Percentiles rank a stretch among this genome's conserved stretches.
These are phyloP conservation scores for Naganishia kalamii DNA, from an alignment of 768 basidiomycete species.

Conservation along the genomic window DNA sequence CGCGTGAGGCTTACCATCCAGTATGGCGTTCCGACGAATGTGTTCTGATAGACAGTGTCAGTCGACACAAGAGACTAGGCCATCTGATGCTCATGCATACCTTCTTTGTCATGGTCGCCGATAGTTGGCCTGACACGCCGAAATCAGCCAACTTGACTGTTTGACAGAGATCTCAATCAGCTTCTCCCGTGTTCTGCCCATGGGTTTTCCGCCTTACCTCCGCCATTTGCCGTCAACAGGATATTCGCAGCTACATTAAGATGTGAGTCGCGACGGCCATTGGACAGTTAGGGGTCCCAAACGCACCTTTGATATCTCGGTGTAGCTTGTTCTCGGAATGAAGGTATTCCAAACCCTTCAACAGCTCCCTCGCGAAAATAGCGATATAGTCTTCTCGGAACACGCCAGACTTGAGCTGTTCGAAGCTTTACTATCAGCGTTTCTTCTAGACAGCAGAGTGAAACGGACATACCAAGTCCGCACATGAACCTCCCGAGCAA, in stretches of 20 bases:
- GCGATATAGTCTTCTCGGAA: slow-evolving; percentile 99
- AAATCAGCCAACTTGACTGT: slow-evolving; percentile 94
- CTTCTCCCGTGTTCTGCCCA: neutral
- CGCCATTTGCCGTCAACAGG: slow-evolving; percentile 79
- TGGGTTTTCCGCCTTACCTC: slow-evolving; percentile 45
- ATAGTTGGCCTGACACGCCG: slow-evolving; percentile 91
- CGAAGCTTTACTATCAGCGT: neutral
- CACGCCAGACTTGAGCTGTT: slow-evolving; percentile 96
- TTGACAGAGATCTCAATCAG: neutral
- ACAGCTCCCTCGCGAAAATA: slow-evolving; percentile 85
- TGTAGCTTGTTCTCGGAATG: slow-evolving; percentile 95
- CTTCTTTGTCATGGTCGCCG: slow-evolving; percentile 49
- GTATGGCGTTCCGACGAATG: slow-evolving; percentile 94
- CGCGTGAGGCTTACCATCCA: slow-evolving; percentile 64
- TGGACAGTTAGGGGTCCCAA: neutral
- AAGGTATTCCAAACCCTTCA: slow-evolving; percentile 88
- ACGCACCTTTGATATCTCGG: slow-evolving; percentile 92
- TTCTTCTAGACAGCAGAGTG: neutral
- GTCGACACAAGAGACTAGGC: neutral
- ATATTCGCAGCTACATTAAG: slow-evolving; percentile 74
- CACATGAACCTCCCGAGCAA: slow-evolving; percentile 96
- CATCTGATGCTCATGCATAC: slow-evolving; percentile 23
- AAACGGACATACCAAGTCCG: slow-evolving; percentile 68
- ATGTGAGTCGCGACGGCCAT: neutral
- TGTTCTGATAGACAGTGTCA: slow-evolving; percentile 90